Evolutionary conservation across 139 green algal genomes (phyloP).

Genomic region (Chlamydomonas asymmetrica): DNA sequence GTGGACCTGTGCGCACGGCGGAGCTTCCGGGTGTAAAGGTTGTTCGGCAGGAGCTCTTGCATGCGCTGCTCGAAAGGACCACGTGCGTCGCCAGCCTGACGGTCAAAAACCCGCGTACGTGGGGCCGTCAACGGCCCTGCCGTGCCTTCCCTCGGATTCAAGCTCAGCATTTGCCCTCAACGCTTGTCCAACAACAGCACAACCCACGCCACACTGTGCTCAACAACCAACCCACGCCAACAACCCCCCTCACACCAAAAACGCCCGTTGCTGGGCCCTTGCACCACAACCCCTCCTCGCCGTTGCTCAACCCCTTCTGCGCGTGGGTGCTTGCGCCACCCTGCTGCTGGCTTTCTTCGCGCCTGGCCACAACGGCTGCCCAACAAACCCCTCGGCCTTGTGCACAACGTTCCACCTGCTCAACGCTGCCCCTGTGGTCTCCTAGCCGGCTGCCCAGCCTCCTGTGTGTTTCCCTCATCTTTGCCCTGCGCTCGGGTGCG

Average conservation of each 20-base stretch:
- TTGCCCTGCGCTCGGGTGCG: too few relatives aligned
- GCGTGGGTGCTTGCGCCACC: background rate
- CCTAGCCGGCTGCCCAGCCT: conserved; percentile 1
- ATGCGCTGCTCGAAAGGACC: background rate
- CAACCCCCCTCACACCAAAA: too few relatives aligned
- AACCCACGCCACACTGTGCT: background rate
- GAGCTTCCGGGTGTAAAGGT: background rate
- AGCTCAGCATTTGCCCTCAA: too few relatives aligned
- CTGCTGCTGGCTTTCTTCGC: background rate
- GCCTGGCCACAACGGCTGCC: conserved; percentile 11
- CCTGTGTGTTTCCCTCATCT: background rate
- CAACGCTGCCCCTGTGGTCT: conserved; percentile 11
- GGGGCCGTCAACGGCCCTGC: too few relatives aligned
- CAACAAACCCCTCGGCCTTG: background rate
- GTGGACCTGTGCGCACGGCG: background rate
- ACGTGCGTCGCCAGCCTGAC: background rate
- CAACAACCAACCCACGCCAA: background rate
- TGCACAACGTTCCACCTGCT: too few relatives aligned
- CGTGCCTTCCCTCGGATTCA: too few relatives aligned
- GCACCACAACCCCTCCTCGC: background rate
- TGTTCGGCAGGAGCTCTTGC: background rate
- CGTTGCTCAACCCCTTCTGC: background rate
- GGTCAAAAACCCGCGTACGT: too few relatives aligned
- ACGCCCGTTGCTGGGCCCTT: too few relatives aligned
- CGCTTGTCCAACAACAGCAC: conserved; percentile 7